These are phyloP conservation scores for Amniculicola lignicola DNA, from an alignment of 495 filamentous ascomycete species.

Conservation along the genomic window DNA sequence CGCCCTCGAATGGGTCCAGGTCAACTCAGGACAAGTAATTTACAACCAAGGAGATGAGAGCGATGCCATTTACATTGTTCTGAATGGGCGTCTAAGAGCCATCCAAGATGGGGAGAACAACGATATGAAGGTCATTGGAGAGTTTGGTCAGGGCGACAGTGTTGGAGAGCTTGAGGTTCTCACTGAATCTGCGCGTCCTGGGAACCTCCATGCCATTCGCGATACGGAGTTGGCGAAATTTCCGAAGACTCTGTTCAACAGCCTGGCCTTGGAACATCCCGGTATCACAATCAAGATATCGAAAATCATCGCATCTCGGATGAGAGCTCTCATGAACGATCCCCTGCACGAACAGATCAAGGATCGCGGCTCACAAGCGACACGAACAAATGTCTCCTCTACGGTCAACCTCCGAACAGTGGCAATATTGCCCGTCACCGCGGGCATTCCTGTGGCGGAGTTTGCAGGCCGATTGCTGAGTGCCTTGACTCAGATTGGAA, in stretches of 20 bases:
- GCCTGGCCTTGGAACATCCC: constrained; percentile 91
- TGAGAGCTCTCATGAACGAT: constrained; percentile 83
- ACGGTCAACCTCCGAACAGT: constrained; percentile 91
- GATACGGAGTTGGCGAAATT: constrained; percentile 96
- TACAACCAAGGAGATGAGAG: constrained; percentile 94
- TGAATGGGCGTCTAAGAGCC: constrained; percentile 83
- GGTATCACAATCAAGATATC: constrained; percentile 99
- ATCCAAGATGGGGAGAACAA: constrained; percentile 75
- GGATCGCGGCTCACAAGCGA: constrained; percentile 49
- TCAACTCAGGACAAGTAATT: constrained; percentile 89
- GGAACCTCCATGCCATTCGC: constrained; percentile 90
- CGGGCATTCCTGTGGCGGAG: constrained; percentile 89
- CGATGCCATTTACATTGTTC: constrained; percentile 95
- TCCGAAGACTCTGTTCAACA: constrained; percentile 94
- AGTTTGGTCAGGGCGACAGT: constrained; percentile 96
- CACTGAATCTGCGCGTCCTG: constrained; percentile 85
- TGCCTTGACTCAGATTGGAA: constrained; percentile 82
- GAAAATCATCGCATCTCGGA: constrained; percentile 93
- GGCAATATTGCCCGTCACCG: constrained; percentile 83
- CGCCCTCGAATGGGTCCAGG: constrained; percentile 95
- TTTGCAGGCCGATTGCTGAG: constrained; percentile 87
- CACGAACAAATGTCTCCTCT: constrained; percentile 71
- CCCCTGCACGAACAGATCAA: constrained; percentile 57
- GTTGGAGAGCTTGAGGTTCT: constrained; percentile 96
- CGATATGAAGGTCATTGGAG: constrained; percentile 82